A percentile compares a stretch with the other conserved stretches of the same genome.
phyloP scores from a whole-genome alignment of 129 eudicot genomes.

The Oenanthe sinensis region DNA sequence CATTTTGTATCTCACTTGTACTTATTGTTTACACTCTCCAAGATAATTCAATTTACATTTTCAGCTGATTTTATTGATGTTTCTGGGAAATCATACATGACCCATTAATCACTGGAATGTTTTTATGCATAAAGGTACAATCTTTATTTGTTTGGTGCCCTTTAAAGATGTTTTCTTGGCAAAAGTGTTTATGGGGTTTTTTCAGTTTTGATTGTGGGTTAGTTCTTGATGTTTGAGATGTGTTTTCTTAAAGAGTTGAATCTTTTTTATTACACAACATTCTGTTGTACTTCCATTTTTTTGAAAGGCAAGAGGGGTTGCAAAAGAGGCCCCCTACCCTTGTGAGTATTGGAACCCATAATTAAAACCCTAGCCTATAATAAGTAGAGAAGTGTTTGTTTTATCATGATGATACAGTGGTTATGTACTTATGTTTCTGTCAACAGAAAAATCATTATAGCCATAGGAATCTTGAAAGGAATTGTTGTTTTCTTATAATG shows the following conservation, averaged over 20 bases:
- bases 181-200: background rate
- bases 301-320: background rate
- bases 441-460: slow-evolving; percentile 13
- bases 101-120: slow-evolving; percentile 1
- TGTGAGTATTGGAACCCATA: background rate
- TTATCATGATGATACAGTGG: background rate
- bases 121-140: slow-evolving; percentile 30
- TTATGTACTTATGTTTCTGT: background rate
- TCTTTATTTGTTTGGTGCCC: slow-evolving; percentile 12
- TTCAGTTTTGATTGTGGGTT: background rate
- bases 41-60: background rate
- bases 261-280: background rate
- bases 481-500: slow-evolving; percentile 5
- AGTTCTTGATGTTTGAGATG: background rate
- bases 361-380: background rate
- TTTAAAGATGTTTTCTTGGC: background rate
- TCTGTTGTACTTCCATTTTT: background rate
- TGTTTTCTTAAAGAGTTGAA: background rate
- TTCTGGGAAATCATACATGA: background rate
- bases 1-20: background rate
- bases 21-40: background rate
- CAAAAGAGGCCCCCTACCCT: background rate
- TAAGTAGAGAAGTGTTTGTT: background rate
- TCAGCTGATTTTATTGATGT: background rate
- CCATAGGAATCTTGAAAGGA: slow-evolving; percentile 1